Percentiles rank a stretch among this genome's conserved stretches.
These are phyloP conservation scores for Talaromyces sp. DNA, from an alignment of 2,329 filamentous ascomycete genomes.

Conservation along the genomic window DNA sequence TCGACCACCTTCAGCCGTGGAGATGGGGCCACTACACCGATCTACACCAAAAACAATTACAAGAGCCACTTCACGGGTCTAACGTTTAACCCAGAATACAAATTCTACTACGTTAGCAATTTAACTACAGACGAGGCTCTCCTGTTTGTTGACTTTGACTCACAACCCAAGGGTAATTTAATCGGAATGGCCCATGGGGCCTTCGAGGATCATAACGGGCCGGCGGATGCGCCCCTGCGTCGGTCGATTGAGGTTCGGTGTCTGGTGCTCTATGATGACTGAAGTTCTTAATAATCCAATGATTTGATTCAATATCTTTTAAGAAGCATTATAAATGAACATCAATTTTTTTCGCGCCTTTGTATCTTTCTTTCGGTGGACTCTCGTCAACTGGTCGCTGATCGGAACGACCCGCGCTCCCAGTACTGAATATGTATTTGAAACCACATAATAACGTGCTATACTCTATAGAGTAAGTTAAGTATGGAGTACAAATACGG, in stretches of 20 bases:
- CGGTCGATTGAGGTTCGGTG: neutral
- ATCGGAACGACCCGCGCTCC: neutral
- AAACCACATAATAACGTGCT: no score
- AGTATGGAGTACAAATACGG: no score
- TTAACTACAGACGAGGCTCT: neutral
- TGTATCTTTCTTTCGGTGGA: neutral
- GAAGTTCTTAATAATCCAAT: neutral
- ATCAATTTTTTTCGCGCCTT: neutral
- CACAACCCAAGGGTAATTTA: neutral
- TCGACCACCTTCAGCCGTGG: neutral
- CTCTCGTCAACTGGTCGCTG: no score
- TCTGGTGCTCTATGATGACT: neutral
- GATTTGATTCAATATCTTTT: neutral
- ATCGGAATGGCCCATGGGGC: neutral
- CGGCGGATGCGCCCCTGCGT: neutral
- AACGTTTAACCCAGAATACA: neutral
- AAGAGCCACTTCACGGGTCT: neutral
- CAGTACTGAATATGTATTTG: no score
- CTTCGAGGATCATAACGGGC: neutral
- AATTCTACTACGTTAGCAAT: neutral
- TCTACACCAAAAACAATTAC: neutral
- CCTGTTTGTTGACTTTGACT: neutral
- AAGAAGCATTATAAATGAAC: neutral
- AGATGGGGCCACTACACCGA: neutral
- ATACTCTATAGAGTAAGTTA: no score